phyloP scores from a whole-genome alignment of 1,139 yeast species.

The Yamadazyma taylorii region DNA sequence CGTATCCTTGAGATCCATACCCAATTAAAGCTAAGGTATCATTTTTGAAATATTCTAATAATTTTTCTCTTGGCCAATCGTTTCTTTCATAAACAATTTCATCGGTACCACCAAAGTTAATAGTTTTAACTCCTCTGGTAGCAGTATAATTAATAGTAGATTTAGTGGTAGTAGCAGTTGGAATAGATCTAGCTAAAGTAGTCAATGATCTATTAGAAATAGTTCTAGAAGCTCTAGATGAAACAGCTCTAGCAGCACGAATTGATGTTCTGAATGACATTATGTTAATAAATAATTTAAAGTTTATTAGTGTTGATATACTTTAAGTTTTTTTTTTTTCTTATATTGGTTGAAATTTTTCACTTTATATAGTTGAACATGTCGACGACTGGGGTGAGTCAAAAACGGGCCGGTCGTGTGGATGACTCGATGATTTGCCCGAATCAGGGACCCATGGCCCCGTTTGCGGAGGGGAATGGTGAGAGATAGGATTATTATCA shows the following conservation, averaged over 20 bases:
- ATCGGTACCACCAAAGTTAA: conserved; percentile 94
- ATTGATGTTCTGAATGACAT: conserved; percentile 67
- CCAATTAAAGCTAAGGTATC: conserved; percentile 97
- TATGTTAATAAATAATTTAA: conserved; percentile 2
- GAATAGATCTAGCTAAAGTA: conserved; percentile 52
- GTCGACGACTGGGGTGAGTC: background rate
- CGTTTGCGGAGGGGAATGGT: conserved; percentile 3
- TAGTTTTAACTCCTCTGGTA: conserved; percentile 89
- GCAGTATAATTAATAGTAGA: conserved; percentile 19
- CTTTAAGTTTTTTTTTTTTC: too few species aligned
- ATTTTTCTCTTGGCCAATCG: conserved; percentile 99
- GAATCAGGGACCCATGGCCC: conserved; percentile 3
- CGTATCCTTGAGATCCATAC: conserved; percentile 99
- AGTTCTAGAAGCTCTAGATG: conserved; percentile 50
- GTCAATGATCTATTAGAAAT: conserved; percentile 68
- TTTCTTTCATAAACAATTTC: conserved; percentile 97
- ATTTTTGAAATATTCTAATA: conserved; percentile 93
- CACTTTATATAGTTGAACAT: conserved; percentile 1
- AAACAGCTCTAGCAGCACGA: conserved; percentile 62
- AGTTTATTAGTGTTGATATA: too few species aligned
- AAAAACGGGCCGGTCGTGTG: background rate
- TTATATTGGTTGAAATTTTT: conserved; percentile 3
- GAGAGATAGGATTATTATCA: too few species aligned
- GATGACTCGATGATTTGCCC: background rate
- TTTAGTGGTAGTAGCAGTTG: conserved; percentile 30